Evolutionary conservation across 2,329 filamentous ascomycete species (phyloP).

Genomic region (Calonectria pauciramosa): DNA sequence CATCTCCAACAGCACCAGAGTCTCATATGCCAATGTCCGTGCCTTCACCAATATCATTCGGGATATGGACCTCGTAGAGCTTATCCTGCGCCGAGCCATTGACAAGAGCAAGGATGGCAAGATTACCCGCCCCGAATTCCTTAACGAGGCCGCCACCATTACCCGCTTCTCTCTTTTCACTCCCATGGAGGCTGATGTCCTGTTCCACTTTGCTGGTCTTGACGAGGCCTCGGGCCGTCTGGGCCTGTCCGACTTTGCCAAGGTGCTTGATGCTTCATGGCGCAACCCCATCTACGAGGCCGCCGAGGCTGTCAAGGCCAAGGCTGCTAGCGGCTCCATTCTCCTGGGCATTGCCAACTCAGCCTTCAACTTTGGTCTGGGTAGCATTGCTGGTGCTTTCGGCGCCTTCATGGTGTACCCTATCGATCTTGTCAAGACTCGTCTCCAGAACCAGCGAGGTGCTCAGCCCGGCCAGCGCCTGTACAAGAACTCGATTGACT

Average conservation of each 20-base stretch:
- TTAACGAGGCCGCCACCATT: slow-evolving; percentile 91
- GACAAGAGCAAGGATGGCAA: slow-evolving; percentile 88
- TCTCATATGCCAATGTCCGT: slow-evolving; percentile 96
- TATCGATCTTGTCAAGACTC: slow-evolving; percentile 98
- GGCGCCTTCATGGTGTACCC: slow-evolving; percentile 99
- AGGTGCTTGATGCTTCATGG: slow-evolving; percentile 96
- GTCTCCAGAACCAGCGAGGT: slow-evolving; percentile 96
- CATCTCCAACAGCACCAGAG: slow-evolving; percentile 90
- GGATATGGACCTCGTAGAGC: slow-evolving; percentile 97
- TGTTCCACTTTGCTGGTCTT: slow-evolving; percentile 97
- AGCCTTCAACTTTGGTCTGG: slow-evolving; percentile 89
- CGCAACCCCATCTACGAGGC: slow-evolving; percentile 71
- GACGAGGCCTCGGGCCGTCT: slow-evolving; percentile 91
- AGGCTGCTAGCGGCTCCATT: slow-evolving; percentile 53
- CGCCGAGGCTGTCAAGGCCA: slow-evolving; percentile 61
- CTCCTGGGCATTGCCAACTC: slow-evolving; percentile 76
- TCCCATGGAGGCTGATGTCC: slow-evolving; percentile 97
- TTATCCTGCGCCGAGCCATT: slow-evolving; percentile 90
- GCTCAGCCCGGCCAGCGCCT: slow-evolving; percentile 85
- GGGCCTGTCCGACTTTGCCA: slow-evolving; percentile 87
- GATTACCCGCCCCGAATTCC: slow-evolving; percentile 93
- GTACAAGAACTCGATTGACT: slow-evolving; percentile 98
- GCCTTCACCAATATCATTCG: slow-evolving; percentile 98
- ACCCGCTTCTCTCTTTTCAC: slow-evolving; percentile 97
- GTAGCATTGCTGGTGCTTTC: slow-evolving; percentile 93